Base-by-base conservation (phyloP, 768 basidiomycete genomes). In the Russula vinacea region DNA sequence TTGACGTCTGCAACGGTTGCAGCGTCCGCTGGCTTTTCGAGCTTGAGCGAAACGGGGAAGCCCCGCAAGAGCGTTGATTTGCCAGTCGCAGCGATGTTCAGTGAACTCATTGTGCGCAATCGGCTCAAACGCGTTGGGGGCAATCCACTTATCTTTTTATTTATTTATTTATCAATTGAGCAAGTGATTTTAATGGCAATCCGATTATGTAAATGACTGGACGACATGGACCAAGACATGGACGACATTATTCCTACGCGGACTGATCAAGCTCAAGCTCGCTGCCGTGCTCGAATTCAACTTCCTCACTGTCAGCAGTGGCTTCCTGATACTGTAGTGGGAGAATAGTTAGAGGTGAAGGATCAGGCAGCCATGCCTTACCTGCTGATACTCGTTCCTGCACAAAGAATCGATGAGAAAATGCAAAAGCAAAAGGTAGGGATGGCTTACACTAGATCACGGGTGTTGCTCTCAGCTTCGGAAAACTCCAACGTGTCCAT, bases 341-440 rank as follows among this genome's bases (percentile, higher is more conserved):
- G 10, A 62, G 35, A 58, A 17, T 44, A 9, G 29, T 60, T 16
- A 54, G 39, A 53, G n/a, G 24, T 13, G 19, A 39, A 19, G 14
- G n/a, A 24, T 11, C 11, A 33, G 4, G n/a, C 5, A 5, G 35
- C 17, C 32, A 54, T 58, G 37, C 9, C 76, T 67, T 69, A 85
- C 89, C 80, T 91, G 91, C 73, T 94, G 92, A 77, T 96, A 96
- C 73, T 98, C 94, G 61, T 91, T 83, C 64, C 90, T 92, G 58
- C n/a, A 40, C 19, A 44, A 5, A 66, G 2, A 63, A 59, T 37
- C 26, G 13, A 69, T 39, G 62, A 65, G 55, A 69, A 26, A 58
- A 45, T 65, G 42, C n/a, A 29, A 66, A 10, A 10, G 63, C 50
- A 45, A 40, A 35, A 22, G 16, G 2, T 56, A 60, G 17, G 26